A percentile compares a stretch with the other conserved stretches of the same genome.
Evolutionary conservation across 2,329 filamentous ascomycete genomes (phyloP).

Genomic region (Fusarium beomiforme): DNA sequence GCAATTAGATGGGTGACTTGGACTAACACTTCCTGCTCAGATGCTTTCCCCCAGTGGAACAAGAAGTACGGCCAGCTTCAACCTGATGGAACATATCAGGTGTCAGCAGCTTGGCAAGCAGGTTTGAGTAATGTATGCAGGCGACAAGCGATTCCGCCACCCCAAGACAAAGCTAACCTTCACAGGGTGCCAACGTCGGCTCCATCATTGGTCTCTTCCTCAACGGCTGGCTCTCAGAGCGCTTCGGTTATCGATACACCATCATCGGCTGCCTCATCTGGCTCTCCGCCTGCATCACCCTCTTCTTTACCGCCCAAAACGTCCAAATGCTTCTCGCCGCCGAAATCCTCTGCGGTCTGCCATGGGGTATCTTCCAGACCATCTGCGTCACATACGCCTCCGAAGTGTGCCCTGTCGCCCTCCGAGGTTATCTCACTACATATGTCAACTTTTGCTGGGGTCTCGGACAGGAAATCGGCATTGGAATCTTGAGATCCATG

Average conservation of each 20-base stretch:
- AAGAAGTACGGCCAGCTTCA: constrained; percentile 32
- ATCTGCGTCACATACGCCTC: constrained; percentile 53
- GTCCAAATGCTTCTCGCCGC: constrained; percentile 35
- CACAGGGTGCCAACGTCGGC: constrained; percentile 31
- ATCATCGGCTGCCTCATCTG: constrained; percentile 35
- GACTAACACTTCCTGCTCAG: neutral
- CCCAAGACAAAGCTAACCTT: neutral
- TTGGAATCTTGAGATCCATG: constrained; percentile 78
- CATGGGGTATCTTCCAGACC: constrained; percentile 40
- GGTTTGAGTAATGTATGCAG: constrained; percentile 34
- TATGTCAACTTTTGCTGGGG: constrained; percentile 84
- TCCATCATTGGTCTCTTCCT: constrained; percentile 38
- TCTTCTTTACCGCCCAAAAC: constrained; percentile 38
- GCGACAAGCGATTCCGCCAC: accelerated
- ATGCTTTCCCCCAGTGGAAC: constrained; percentile 37
- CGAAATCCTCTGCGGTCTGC: constrained; percentile 35
- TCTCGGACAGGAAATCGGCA: constrained; percentile 76
- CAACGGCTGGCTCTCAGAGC: constrained; percentile 34
- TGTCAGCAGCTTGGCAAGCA: constrained; percentile 37
- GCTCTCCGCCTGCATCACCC: constrained; percentile 31
- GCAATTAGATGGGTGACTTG: accelerated
- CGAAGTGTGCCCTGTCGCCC: constrained; percentile 77
- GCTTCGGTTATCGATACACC: constrained; percentile 35
- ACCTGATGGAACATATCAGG: constrained; percentile 30
- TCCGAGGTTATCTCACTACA: constrained; percentile 77